Percentiles rank a stretch among this genome's conserved stretches.
These are phyloP conservation scores for Phlebiopsis gigantea DNA, from an alignment of 768 basidiomycete genomes.

Conservation along the genomic window DNA sequence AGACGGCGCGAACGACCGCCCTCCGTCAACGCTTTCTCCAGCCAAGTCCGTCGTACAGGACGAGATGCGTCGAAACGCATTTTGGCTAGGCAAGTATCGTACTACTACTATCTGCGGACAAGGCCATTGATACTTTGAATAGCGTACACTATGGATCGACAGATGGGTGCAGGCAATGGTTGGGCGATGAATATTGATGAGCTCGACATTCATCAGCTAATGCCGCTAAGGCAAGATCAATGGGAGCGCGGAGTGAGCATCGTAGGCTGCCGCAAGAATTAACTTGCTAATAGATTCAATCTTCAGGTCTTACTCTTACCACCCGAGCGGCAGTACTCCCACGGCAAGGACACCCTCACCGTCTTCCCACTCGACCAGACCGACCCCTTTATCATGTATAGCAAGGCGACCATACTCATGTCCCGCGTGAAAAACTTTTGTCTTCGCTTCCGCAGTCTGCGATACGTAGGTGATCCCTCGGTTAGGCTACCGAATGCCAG, in stretches of 20 bases:
- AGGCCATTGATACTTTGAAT: slow-evolving; percentile 25
- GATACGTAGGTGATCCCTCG: slow-evolving; percentile 53
- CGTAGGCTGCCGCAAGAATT: not conserved
- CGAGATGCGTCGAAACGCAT: slow-evolving; percentile 65
- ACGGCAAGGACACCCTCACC: slow-evolving; percentile 52
- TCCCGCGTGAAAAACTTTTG: slow-evolving; percentile 65
- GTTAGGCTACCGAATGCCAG: slow-evolving; percentile 24
- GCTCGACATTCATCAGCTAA: slow-evolving; percentile 66
- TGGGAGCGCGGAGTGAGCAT: slow-evolving; percentile 56
- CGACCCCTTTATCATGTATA: slow-evolving; percentile 70
- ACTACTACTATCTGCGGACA: not conserved
- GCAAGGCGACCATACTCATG: slow-evolving; percentile 64
- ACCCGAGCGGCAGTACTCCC: slow-evolving; percentile 63
- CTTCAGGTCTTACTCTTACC: slow-evolving; percentile 2
- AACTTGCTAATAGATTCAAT: not conserved
- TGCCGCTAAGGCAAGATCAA: slow-evolving; percentile 56
- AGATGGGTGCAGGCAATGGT: slow-evolving; percentile 63
- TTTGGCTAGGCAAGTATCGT: slow-evolving; percentile 37
- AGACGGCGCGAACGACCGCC: slow-evolving; percentile 32
- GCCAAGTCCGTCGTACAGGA: slow-evolving; percentile 63
- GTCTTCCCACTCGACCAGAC: slow-evolving; percentile 57
- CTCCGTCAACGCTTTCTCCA: slow-evolving; percentile 51
- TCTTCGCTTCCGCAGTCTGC: slow-evolving; percentile 55
- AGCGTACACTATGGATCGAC: slow-evolving; percentile 63
- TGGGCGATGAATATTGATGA: slow-evolving; percentile 75